Evolutionary conservation across 129 eudicot species (phyloP), one percentile per base, ranked within the genome.

Genomic region (Smallanthus sonchifolius): DNA sequence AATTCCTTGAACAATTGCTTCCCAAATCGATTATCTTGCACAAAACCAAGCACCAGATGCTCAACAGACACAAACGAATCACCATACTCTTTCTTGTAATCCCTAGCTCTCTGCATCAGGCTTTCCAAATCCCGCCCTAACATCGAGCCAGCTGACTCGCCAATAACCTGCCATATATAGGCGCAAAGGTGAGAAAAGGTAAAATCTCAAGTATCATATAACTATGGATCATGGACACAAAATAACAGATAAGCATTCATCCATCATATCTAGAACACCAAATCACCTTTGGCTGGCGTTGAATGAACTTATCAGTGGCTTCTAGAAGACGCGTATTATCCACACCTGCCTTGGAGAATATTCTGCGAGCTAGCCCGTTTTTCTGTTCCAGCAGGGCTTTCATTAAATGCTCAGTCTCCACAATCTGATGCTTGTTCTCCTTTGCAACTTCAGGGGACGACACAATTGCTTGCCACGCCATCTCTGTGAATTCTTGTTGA

Each of bases 401-500:
- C 94, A 94, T 80, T 70, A 94, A 67, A 85, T 94, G 99, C 74
- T 94, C 97, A 0, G 99, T 94, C 83, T 88, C 97, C 79, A 94
- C 99, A 45, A 94, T 91, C 84, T 94, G 99, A 83, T 94, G 97
- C 80, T 86, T 94, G 74, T 94, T 88, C 75, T 86, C 97, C 79
- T 91, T 94, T 16, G 99, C 99, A 57, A 90, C 93, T 81, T 94
- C 97, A 9, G 99, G 99, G 3, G 97, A 94, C 16, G 97, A 77
- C 36, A 94, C 97, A 30, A 94, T 80, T 42, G 97, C 96, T 86
- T 94, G 97, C 99, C 99, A 94, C 7, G 99, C 99, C 99, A 91
- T 94, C 38, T 94, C 99, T 8, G 99, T 94, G 49, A 94, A 94
- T 38, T 94, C 99, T 82, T 84, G 87, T 77, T 94, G 97, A 47